phyloP scores from a whole-genome alignment of 2,329 filamentous ascomycete genomes.

The Alternaria triticina region DNA sequence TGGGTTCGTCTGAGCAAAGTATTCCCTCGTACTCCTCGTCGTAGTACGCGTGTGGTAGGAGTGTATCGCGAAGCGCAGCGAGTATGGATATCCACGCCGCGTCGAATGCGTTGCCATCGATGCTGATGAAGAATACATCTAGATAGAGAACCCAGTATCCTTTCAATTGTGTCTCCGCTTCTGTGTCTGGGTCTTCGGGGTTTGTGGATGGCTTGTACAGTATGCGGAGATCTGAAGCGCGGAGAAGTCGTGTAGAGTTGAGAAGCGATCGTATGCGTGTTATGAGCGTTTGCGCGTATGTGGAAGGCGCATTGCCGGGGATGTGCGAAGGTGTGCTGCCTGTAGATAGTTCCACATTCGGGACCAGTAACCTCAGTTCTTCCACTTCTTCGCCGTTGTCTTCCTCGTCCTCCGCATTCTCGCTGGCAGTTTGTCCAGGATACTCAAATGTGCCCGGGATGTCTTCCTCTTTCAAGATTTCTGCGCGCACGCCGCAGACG shows the following conservation, averaged over 20 bases:
- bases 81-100: constrained; percentile 85
- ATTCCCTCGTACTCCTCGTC: constrained; percentile 81
- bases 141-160: constrained; percentile 97
- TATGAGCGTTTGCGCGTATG: constrained; percentile 82
- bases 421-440: constrained; percentile 15
- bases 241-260: constrained; percentile 72
- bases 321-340: constrained; percentile 86
- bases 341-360: constrained; percentile 91
- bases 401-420: constrained; percentile 24
- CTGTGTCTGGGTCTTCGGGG: constrained; percentile 56
- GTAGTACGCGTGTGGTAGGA: constrained; percentile 80
- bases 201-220: constrained; percentile 62
- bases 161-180: constrained; percentile 64
- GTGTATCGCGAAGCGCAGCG: constrained; percentile 79
- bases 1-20: constrained; percentile 70
- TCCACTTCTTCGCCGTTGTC: constrained; percentile 49
- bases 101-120: constrained; percentile 92
- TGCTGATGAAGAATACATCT: constrained; percentile 90
- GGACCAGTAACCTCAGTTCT: constrained; percentile 76
- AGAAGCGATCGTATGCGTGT: constrained; percentile 79
- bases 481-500: constrained; percentile 90
- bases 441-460: constrained; percentile 67
- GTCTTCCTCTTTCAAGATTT: constrained; percentile 77
- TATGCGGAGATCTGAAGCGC: constrained; percentile 74
- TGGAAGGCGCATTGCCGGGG: constrained; percentile 80